Percentiles rank a stretch among this genome's conserved stretches.
Evolutionary conservation across 2,329 filamentous ascomycete species (phyloP).

Genomic region (Calonectria montana): DNA sequence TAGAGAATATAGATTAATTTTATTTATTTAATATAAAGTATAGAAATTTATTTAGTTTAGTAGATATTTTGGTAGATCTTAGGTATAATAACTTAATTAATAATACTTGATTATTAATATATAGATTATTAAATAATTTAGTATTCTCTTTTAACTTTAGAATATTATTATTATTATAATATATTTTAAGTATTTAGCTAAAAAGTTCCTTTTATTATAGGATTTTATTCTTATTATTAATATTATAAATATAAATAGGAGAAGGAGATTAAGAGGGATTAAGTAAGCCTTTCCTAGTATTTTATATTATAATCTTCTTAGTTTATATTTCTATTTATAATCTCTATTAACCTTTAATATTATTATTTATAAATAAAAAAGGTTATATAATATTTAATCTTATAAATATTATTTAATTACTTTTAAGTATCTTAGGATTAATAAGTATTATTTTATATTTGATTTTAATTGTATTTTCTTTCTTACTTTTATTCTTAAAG

Average conservation of each 20-base stretch:
- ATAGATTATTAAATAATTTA: neutral
- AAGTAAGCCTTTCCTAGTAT: too few species aligned
- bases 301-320: too few species aligned
- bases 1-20: neutral
- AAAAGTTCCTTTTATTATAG: too few species aligned
- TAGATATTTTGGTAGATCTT: neutral
- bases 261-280: too few species aligned
- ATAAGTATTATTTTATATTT: neutral
- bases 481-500: neutral
- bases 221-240: too few species aligned
- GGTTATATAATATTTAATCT: too few species aligned
- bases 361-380: too few species aligned
- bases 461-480: neutral
- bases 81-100: neutral
- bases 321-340: neutral
- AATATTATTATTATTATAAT: too few species aligned
- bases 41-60: neutral
- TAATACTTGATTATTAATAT: neutral
- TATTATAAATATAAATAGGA: too few species aligned
- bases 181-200: too few species aligned
- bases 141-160: neutral
- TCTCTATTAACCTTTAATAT: neutral
- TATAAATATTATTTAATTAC: neutral
- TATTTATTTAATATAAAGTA: neutral
- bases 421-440: neutral